These are phyloP conservation scores for Thuidium tamariscinum DNA, from an alignment of 225 moss, liverwort and hornwort genomes.

Conservation along the genomic window DNA sequence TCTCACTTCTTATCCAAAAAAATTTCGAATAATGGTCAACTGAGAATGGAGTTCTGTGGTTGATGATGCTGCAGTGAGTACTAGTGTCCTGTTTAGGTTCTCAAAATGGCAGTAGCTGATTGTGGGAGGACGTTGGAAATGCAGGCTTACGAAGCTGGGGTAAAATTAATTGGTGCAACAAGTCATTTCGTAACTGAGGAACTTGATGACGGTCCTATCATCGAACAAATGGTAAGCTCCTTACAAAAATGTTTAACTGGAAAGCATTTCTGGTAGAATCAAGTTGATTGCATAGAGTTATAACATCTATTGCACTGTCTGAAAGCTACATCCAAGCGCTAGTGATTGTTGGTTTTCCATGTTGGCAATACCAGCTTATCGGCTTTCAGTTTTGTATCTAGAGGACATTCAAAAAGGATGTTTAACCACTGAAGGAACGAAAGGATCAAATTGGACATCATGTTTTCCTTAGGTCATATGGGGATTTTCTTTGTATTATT, in stretches of 20 bases:
- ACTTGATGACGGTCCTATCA: constrained; percentile 92
- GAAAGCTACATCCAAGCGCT: neutral
- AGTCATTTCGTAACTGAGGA: constrained; percentile 95
- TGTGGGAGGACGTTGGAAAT: neutral
- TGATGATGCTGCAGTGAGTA: neutral
- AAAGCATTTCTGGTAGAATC: neutral
- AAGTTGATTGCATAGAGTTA: neutral
- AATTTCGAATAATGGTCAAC: neutral
- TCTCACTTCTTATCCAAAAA: neutral
- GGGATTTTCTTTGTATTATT: neutral
- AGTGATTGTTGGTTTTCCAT: neutral
- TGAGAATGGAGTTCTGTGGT: neutral
- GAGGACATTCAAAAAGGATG: neutral
- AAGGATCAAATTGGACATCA: neutral
- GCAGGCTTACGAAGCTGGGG: constrained; percentile 95
- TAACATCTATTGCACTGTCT: neutral
- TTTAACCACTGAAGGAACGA: neutral
- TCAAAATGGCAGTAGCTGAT: neutral
- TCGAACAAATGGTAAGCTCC: constrained; percentile 80
- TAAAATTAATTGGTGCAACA: constrained; percentile 94
- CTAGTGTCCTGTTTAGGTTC: neutral
- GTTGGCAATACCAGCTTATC: neutral
- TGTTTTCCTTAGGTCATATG: neutral
- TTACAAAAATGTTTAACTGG: neutral
- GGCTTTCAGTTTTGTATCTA: neutral